phyloP scores from a whole-genome alignment of 768 basidiomycete species.

The Lactifluus pinguis region DNA sequence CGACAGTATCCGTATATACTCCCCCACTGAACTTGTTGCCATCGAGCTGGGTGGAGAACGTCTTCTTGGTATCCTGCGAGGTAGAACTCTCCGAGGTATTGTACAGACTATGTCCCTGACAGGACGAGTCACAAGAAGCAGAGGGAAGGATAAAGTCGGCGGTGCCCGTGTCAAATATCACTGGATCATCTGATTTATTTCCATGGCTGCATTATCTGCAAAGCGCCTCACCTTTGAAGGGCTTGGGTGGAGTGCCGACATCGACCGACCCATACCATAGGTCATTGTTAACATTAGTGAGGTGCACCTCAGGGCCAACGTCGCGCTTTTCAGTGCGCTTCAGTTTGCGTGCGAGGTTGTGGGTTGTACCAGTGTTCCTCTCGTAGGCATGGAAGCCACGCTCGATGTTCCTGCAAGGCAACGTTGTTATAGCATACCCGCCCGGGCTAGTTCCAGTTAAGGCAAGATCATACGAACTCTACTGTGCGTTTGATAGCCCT shows the following conservation, averaged over 20 bases:
- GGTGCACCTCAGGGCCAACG: not conserved
- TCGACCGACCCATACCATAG: conserved; percentile 12
- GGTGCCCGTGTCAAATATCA: conserved; percentile 33
- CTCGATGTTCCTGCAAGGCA: too few species aligned
- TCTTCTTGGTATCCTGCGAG: conserved; percentile 21
- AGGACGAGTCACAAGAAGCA: conserved; percentile 24
- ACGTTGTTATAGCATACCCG: too few species aligned
- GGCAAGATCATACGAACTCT: too few species aligned
- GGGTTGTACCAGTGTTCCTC: not conserved
- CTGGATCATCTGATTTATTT: not conserved
- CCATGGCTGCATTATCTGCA: not conserved
- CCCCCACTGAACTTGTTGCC: conserved; percentile 32
- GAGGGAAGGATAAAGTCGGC: conserved; percentile 29
- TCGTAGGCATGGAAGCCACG: too few species aligned
- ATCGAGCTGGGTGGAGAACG: conserved; percentile 33
- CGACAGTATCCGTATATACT: conserved; percentile 35
- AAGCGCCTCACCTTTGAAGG: not conserved
- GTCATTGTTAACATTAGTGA: not conserved
- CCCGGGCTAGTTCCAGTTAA: too few species aligned
- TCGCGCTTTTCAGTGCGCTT: not conserved
- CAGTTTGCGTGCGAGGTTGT: not conserved
- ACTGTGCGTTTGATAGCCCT: too few species aligned
- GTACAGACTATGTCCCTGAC: conserved; percentile 12
- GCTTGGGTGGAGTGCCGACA: conserved; percentile 13
- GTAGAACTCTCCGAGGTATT: not conserved